Base-by-base conservation (phyloP, 2,329 filamentous ascomycete genomes). In the Keithomyces neogunnii region DNA sequence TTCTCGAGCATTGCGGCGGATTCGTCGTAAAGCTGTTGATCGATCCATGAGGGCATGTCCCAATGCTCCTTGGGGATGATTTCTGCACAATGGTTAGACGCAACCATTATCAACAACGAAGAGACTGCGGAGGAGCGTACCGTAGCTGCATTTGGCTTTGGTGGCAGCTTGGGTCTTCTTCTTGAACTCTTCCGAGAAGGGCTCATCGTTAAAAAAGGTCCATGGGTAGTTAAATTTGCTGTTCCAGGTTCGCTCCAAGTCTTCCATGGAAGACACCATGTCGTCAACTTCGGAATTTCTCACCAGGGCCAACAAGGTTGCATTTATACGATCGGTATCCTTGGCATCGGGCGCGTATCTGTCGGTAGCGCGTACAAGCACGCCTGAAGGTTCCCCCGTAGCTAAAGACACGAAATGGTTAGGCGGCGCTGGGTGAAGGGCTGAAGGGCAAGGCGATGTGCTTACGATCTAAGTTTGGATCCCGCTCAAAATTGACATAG, bases 201-300 rank as follows among this genome's bases (percentile, higher is more conserved):
- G 88, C 49, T 88, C 85, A 64, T 99, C 92, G 71, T 99, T 99
- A 78, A 99, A 95, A 69, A 99, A 99, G 7, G 90, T 96, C 89
- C 93, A 99, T 0, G 93, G 93, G 66, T 99, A 99, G 74, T 99
- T 99, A 81, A 97, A 99, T 66, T 99, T 99, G 76, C 82, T 77
- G 64, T 99, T 99, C 90, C 91, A 99, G 1, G 92, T 97, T 58
- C 86, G 76, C 72, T 99, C 93, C 54, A 99, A 77, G 64, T 99
- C 92, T 51, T 72, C 71, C 89, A 99, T 99, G 30, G 90, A 89
- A 64, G 85, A 81, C 30, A 97, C 74, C 75, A 99, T 87, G 45
- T 86, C 88, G 28, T 82, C 72, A 31, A 96, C 73, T 73, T 99
- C 93, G 65, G 88, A 84, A 64, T 99, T 99, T 55, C 93, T 85